phyloP scores from a whole-genome alignment of 2,329 filamentous ascomycete genomes.

The Fusarium sulawesiense region DNA sequence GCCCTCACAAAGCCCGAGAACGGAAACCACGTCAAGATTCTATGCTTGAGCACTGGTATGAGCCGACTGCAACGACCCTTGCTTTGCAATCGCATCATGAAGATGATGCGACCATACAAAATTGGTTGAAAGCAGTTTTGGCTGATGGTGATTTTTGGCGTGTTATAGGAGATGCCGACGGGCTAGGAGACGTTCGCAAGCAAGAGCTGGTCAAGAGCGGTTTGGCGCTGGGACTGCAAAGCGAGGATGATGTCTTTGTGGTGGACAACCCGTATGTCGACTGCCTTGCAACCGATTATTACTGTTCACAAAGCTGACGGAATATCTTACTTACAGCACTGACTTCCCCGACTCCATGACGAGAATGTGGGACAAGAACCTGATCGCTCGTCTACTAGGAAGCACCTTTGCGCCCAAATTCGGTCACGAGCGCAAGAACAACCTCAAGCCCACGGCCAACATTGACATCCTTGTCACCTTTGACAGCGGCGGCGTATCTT shows the following conservation, averaged over 20 bases:
- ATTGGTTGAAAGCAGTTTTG: constrained; percentile 25
- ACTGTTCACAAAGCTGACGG: constrained; percentile 1
- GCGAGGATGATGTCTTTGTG: constrained; percentile 85
- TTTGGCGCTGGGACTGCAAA: constrained; percentile 77
- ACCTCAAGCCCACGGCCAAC: constrained; percentile 57
- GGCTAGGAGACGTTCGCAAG: constrained; percentile 84
- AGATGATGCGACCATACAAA: constrained; percentile 20
- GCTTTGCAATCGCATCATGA: constrained; percentile 16
- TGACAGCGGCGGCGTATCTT: constrained; percentile 82
- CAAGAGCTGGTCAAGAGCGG: constrained; percentile 87
- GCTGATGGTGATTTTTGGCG: constrained; percentile 36
- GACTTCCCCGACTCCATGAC: constrained; percentile 94
- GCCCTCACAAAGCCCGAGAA: constrained; percentile 82
- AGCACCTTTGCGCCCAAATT: constrained; percentile 79
- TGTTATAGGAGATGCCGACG: constrained; percentile 79
- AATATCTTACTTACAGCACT: constrained; percentile 42
- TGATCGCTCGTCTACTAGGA: constrained; percentile 77
- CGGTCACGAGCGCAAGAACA: constrained; percentile 50
- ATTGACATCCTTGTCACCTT: constrained; percentile 93
- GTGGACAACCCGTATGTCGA: constrained; percentile 76
- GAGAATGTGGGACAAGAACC: constrained; percentile 75
- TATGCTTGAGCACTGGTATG: constrained; percentile 87
- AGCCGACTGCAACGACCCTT: constrained; percentile 15
- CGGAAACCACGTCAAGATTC: constrained; percentile 92
- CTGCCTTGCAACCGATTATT: neutral